Evolutionary conservation across 2,329 filamentous ascomycete species (phyloP).

Genomic region (Aspergillus sp.): DNA sequence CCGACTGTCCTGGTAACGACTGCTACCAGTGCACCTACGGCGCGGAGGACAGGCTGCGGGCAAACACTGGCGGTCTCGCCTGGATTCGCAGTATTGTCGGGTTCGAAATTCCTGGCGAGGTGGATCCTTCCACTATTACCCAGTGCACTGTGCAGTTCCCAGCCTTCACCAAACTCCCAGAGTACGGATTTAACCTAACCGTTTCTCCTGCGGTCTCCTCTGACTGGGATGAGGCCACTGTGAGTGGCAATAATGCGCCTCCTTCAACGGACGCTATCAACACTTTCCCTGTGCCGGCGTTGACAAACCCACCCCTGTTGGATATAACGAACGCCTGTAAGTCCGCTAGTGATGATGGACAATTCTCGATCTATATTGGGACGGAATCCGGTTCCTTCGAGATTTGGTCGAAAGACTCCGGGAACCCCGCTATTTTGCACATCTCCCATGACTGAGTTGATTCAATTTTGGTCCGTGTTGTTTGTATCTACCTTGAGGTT

Average conservation of each 20-base stretch:
- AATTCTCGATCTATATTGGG: conserved; percentile 15
- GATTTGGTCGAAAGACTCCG: conserved; percentile 15
- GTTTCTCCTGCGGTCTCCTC: conserved; percentile 8
- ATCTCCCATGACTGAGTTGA: conserved; percentile 1
- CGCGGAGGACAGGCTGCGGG: conserved; percentile 2
- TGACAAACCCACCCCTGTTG: conserved; percentile 3
- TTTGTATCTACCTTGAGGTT: not conserved
- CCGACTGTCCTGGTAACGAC: conserved; percentile 11
- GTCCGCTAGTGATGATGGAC: not conserved
- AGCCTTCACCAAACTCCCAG: conserved; percentile 5
- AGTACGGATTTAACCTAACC: conserved; percentile 11
- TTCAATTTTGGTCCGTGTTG: not conserved
- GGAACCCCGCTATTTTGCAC: conserved; percentile 13
- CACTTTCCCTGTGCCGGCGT: not conserved
- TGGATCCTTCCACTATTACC: not conserved
- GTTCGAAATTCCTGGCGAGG: conserved; percentile 7
- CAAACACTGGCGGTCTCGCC: conserved; percentile 10
- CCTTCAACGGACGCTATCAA: not conserved
- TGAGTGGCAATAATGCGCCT: conserved; percentile 13
- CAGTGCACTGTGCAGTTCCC: conserved; percentile 18
- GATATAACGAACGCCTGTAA: conserved; percentile 14
- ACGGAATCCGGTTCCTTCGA: conserved; percentile 10
- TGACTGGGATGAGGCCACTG: conserved; percentile 14
- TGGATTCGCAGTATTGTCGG: conserved; percentile 12
- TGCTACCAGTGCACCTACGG: conserved; percentile 16